Evolutionary conservation across 768 basidiomycete genomes (phyloP).

Genomic region (Naganishia vishniacii): DNA sequence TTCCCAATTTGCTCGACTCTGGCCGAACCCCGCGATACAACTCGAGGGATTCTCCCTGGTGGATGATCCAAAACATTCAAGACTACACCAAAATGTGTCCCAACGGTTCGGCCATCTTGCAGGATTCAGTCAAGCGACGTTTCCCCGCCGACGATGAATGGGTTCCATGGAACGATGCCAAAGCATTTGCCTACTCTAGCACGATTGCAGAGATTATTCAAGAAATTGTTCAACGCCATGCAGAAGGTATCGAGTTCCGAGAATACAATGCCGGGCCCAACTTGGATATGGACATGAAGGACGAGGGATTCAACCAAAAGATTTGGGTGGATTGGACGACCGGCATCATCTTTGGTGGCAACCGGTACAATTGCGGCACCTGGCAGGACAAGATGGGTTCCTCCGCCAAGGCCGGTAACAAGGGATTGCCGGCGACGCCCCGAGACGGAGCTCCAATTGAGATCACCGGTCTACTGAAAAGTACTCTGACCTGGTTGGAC

Average conservation of each 20-base stretch:
- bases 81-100: constrained; percentile 82
- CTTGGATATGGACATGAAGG: constrained; percentile 94
- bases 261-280: constrained; percentile 95
- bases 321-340: constrained; percentile 94
- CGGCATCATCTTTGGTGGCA: constrained; percentile 84
- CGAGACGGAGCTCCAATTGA: constrained; percentile 93
- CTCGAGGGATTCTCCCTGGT: constrained; percentile 84
- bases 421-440: constrained; percentile 92
- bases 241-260: constrained; percentile 82
- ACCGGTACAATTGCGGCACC: constrained; percentile 51
- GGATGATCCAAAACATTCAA: constrained; percentile 98
- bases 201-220: constrained; percentile 92
- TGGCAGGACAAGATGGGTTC: constrained; percentile 89
- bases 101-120: constrained; percentile 71
- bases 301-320: constrained; percentile 86
- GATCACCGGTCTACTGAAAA: constrained; percentile 88
- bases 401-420: constrained; percentile 80
- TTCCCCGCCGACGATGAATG: constrained; percentile 92
- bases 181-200: constrained; percentile 73
- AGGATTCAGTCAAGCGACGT: constrained; percentile 78
- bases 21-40: constrained; percentile 80
- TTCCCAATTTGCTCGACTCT: constrained; percentile 92
- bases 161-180: constrained; percentile 82
- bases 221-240: constrained; percentile 91
- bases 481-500: constrained; percentile 82